Conservation (phyloP, 495 filamentous ascomycete genomes). For the Lasiosphaeris hirsuta region DNA sequence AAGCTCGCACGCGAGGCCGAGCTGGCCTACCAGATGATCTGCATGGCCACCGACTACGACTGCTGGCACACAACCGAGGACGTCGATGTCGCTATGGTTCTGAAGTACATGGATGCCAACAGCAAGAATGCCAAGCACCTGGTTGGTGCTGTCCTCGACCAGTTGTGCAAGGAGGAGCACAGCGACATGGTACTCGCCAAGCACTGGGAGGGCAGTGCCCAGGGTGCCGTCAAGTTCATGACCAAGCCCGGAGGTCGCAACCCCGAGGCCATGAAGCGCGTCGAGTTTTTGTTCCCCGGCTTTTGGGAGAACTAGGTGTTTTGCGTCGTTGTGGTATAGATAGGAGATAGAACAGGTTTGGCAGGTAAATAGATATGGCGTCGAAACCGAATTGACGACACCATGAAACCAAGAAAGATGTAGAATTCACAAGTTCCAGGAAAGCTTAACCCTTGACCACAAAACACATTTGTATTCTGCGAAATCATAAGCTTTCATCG, state of each 20-base stretch:
- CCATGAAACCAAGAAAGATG: no score
- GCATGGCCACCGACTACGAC: constrained; percentile 99
- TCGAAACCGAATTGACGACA: neutral
- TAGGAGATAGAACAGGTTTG: neutral
- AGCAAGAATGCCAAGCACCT: constrained; percentile 78
- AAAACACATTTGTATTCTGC: no score
- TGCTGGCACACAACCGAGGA: constrained; percentile 80
- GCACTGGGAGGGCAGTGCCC: constrained; percentile 62
- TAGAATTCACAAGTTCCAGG: no score
- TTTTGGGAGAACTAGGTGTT: constrained; percentile 38
- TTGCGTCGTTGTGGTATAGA: neutral
- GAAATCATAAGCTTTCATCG: no score
- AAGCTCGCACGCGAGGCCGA: constrained; percentile 96
- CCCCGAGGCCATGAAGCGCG: constrained; percentile 61
- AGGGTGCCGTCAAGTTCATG: constrained; percentile 68
- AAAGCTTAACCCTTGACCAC: no score
- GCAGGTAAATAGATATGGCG: constrained; percentile 9
- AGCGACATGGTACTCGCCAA: constrained; percentile 73
- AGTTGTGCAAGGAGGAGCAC: constrained; percentile 72
- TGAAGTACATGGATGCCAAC: constrained; percentile 94
- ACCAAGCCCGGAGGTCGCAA: constrained; percentile 62
- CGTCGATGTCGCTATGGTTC: constrained; percentile 95
- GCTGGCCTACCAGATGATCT: constrained; percentile 95
- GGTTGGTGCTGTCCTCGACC: constrained; percentile 82
- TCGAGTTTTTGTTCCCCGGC: constrained; percentile 76